Conservation (phyloP, 371 early-diverging fungal genomes). For the Gilbertella persicaria region DNA sequence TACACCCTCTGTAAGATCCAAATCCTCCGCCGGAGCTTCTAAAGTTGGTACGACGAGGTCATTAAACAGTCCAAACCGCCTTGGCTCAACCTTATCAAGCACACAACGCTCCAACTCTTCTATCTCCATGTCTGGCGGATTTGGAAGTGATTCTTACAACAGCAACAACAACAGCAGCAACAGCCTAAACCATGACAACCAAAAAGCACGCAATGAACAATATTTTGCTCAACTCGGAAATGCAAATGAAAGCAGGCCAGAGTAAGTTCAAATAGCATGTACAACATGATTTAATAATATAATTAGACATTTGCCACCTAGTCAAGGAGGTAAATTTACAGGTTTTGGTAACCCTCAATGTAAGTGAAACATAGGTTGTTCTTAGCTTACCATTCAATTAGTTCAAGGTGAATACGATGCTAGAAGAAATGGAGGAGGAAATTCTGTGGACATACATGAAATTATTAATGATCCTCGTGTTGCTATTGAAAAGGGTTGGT, state of each 20-base stretch:
- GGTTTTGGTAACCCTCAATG: conserved; percentile 84
- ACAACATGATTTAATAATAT: too few species aligned
- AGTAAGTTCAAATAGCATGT: conserved; percentile 24
- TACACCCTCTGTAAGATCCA: conserved; percentile 30
- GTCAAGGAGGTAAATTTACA: conserved; percentile 90
- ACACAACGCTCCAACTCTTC: conserved; percentile 35
- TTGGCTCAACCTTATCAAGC: conserved; percentile 18
- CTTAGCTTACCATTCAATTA: neutral
- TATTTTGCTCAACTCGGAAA: conserved; percentile 30
- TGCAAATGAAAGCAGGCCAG: conserved; percentile 24
- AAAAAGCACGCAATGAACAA: conserved; percentile 23
- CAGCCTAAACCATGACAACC: neutral
- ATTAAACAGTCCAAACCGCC: conserved; percentile 5
- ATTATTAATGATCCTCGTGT: conserved; percentile 83
- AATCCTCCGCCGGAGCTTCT: conserved; percentile 3
- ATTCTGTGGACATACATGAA: conserved; percentile 56
- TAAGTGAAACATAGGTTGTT: conserved; percentile 19
- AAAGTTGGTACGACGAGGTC: conserved; percentile 12
- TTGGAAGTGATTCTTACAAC: conserved; percentile 17
- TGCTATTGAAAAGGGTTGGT: conserved; percentile 85
- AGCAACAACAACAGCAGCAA: conserved; percentile 1
- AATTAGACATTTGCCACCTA: conserved; percentile 76
- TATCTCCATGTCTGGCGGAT: conserved; percentile 15
- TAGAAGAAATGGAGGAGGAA: neutral
- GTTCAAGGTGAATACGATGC: conserved; percentile 13